Percentiles rank a stretch among this genome's conserved stretches.
phyloP scores from a whole-genome alignment of 129 eudicot genomes.

The Deinandra increscens region DNA sequence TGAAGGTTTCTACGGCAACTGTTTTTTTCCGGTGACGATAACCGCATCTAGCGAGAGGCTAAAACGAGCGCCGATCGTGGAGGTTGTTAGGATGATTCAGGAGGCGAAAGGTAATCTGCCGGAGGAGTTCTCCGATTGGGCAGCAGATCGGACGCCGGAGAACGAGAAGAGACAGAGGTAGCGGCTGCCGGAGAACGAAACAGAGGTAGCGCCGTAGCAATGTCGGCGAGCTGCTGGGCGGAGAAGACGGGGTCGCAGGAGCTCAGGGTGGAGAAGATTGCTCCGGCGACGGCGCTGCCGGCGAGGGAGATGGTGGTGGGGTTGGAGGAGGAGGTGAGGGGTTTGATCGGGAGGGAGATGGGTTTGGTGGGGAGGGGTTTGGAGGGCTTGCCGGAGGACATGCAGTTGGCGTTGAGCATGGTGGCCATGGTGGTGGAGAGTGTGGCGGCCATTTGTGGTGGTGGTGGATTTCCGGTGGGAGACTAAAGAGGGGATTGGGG shows the following conservation, averaged over 20 bases:
- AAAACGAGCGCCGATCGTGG: too few relatives aligned
- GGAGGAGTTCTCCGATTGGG: too few relatives aligned
- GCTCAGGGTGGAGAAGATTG: constrained; percentile 73
- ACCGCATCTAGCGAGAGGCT: too few relatives aligned
- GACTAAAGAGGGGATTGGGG: constrained; percentile 11
- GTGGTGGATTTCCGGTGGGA: neutral
- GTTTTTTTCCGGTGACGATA: too few relatives aligned
- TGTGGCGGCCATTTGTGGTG: constrained; percentile 69
- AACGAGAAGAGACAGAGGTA: too few relatives aligned
- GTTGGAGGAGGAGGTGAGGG: constrained; percentile 39
- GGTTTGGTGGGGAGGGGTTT: constrained; percentile 41
- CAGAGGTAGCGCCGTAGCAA: too few relatives aligned
- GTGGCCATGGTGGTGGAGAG: constrained; percentile 73
- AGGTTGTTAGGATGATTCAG: too few relatives aligned
- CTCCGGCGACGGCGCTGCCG: constrained; percentile 70
- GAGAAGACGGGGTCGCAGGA: constrained; percentile 72
- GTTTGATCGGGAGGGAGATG: constrained; percentile 48
- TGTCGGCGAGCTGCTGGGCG: constrained; percentile 74
- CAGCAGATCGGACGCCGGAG: too few relatives aligned
- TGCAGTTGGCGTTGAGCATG: constrained; percentile 61
- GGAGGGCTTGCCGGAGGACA: constrained; percentile 3
- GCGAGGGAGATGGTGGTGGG: constrained; percentile 38
- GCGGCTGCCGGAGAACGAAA: too few relatives aligned
- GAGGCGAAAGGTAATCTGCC: too few relatives aligned
- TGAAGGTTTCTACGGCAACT: too few relatives aligned